Evolutionary conservation across 2,329 filamentous ascomycete species (phyloP).

Genomic region (Dothideomycetes sp.): DNA sequence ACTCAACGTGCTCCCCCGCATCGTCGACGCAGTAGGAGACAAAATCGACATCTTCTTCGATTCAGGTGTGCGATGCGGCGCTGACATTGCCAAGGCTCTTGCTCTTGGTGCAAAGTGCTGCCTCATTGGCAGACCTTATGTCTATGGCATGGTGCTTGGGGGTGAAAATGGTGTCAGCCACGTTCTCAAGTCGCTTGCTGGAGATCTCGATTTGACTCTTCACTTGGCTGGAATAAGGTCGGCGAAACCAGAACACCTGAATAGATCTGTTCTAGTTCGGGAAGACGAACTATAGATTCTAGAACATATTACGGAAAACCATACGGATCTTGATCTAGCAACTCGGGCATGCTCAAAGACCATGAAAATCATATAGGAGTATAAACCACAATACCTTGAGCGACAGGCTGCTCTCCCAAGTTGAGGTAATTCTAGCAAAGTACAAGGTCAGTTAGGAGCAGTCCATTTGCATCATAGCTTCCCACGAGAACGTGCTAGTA

Average conservation of each 20-base stretch:
- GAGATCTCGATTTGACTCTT: not conserved
- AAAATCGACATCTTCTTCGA: constrained; percentile 42
- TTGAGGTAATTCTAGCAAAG: too few species aligned
- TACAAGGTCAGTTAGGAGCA: too few species aligned
- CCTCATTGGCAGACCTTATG: constrained; percentile 47
- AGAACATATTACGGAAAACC: too few species aligned
- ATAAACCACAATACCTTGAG: too few species aligned
- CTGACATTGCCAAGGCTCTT: constrained; percentile 44
- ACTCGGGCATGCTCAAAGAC: too few species aligned
- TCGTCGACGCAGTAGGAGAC: constrained; percentile 50
- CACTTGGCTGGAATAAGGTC: not conserved
- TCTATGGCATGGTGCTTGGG: constrained; percentile 49
- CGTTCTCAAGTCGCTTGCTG: constrained; percentile 13
- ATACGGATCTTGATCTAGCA: too few species aligned
- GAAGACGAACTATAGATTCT: not conserved
- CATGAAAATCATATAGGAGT: too few species aligned
- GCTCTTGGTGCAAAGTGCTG: constrained; percentile 50
- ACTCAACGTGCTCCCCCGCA: constrained; percentile 48
- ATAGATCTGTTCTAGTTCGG: not conserved
- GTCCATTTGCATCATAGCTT: too few species aligned
- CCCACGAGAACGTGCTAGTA: too few species aligned
- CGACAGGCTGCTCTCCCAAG: too few species aligned
- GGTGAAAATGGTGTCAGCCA: constrained; percentile 46
- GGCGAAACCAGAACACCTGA: not conserved
- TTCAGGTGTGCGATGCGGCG: constrained; percentile 41